A percentile compares a stretch with the other conserved stretches of the same genome.
phyloP scores from a whole-genome alignment of 495 filamentous ascomycete genomes.

The Tetracladium marchalianum region DNA sequence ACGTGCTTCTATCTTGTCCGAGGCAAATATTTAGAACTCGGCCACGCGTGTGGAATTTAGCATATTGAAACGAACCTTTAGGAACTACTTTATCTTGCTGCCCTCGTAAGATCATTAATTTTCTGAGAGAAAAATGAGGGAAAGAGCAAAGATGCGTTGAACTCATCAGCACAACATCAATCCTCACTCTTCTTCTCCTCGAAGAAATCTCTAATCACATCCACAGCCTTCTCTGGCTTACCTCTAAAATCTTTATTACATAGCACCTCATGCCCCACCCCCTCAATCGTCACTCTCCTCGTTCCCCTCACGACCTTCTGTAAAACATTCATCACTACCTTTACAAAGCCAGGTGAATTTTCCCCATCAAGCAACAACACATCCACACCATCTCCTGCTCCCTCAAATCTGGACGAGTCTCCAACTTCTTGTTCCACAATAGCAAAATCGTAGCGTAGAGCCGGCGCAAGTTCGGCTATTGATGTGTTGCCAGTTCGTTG shows the following conservation, averaged over 20 bases:
- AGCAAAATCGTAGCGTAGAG: constrained; percentile 11
- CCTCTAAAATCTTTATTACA: constrained; percentile 6
- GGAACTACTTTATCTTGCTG: too few species aligned
- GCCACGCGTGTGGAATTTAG: too few species aligned
- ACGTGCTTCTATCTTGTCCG: too few species aligned
- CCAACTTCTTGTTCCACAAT: constrained; percentile 1
- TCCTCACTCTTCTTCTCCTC: neutral
- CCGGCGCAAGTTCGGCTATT: constrained; percentile 2
- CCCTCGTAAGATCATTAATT: too few species aligned
- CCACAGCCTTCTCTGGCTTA: constrained; percentile 2
- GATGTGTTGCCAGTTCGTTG: constrained; percentile 2
- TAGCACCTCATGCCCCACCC: constrained; percentile 5
- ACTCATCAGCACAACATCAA: too few species aligned
- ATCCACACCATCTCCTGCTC: constrained; percentile 1
- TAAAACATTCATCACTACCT: neutral
- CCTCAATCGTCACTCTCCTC: neutral
- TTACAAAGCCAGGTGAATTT: constrained; percentile 1
- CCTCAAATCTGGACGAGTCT: neutral
- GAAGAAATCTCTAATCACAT: constrained; percentile 2
- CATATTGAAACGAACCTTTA: too few species aligned
- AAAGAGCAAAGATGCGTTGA: too few species aligned
- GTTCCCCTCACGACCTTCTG: constrained; percentile 3
- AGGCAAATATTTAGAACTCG: too few species aligned
- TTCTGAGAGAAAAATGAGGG: too few species aligned
- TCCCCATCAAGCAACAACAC: constrained; percentile 3